Percentiles rank a stretch among this genome's conserved stretches.
These are phyloP conservation scores for Penicillium sp. DNA, from an alignment of 2,329 filamentous ascomycete species.

Conservation along the genomic window DNA sequence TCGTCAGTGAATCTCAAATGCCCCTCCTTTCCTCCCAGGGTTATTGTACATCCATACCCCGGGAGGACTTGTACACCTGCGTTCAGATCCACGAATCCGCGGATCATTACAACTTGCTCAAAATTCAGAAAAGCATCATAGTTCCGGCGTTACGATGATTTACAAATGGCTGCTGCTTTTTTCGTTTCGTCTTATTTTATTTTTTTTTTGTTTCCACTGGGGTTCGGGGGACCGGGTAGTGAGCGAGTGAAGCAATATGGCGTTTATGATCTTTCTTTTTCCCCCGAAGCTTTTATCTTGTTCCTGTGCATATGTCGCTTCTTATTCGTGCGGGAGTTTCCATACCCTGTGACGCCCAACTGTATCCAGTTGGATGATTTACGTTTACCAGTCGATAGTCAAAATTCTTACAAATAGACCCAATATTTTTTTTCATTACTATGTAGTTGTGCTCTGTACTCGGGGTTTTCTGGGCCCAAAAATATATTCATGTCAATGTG, in stretches of 20 bases:
- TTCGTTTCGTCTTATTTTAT: neutral
- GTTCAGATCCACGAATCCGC: neutral
- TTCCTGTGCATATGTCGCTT: slow-evolving; percentile 21
- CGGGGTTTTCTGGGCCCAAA: neutral
- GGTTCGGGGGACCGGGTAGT: slow-evolving; percentile 17
- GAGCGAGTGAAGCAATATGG: slow-evolving; percentile 22
- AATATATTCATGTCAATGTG: neutral
- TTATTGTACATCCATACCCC: neutral
- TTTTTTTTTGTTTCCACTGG: slow-evolving; percentile 9
- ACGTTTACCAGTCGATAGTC: slow-evolving; percentile 7
- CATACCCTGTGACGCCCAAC: slow-evolving; percentile 16
- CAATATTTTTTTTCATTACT: neutral
- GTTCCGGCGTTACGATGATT: slow-evolving; percentile 18
- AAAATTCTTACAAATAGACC: neutral
- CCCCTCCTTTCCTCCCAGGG: neutral
- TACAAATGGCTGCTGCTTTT: neutral
- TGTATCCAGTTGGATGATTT: slow-evolving; percentile 4
- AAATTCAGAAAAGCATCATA: slow-evolving; percentile 26
- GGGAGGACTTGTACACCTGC: neutral
- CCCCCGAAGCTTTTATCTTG: slow-evolving; percentile 5
- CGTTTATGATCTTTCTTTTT: slow-evolving; percentile 24
- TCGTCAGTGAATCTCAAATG: neutral
- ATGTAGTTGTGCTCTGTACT: neutral
- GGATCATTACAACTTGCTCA: neutral
- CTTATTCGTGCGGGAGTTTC: slow-evolving; percentile 10